phyloP scores from a whole-genome alignment of 2,329 filamentous ascomycete species.

The Seiridium cupressi region DNA sequence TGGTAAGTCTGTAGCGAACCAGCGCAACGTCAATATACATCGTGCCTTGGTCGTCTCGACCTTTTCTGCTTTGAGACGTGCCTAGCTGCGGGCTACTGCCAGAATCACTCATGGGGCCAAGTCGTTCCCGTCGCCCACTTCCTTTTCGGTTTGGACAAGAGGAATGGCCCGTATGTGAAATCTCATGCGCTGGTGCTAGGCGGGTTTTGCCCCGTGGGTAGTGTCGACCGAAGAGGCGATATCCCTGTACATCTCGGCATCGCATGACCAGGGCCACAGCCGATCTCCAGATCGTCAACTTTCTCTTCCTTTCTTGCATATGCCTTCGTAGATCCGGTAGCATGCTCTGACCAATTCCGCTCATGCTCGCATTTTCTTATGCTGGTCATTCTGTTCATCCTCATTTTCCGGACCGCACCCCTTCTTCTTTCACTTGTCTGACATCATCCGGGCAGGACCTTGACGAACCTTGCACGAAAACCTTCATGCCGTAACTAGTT shows the following conservation, averaged over 20 bases:
- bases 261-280: slow-evolving; percentile 4
- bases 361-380: not conserved
- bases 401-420: not conserved
- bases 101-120: not conserved
- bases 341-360: not conserved
- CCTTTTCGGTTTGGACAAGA: not conserved
- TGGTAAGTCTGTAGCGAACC: not conserved
- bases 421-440: not conserved
- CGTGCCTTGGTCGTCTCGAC: not conserved
- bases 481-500: not conserved
- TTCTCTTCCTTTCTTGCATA: slow-evolving; percentile 3
- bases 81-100: not conserved
- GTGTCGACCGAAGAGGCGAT: not conserved
- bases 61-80: not conserved
- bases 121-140: not conserved
- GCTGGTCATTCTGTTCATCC: slow-evolving; percentile 5
- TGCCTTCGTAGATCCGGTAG: slow-evolving; percentile 2
- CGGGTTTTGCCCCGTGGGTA: not conserved
- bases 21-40: slow-evolving; percentile 3
- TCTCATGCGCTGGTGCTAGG: not conserved
- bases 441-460: slow-evolving; percentile 3
- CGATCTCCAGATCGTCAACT: slow-evolving; percentile 8
- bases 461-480: not conserved
- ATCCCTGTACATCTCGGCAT: slow-evolving; percentile 7
- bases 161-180: not conserved